Base-by-base conservation (phyloP, 192 early-diverging fungal genomes). In the Backusella westeae region DNA sequence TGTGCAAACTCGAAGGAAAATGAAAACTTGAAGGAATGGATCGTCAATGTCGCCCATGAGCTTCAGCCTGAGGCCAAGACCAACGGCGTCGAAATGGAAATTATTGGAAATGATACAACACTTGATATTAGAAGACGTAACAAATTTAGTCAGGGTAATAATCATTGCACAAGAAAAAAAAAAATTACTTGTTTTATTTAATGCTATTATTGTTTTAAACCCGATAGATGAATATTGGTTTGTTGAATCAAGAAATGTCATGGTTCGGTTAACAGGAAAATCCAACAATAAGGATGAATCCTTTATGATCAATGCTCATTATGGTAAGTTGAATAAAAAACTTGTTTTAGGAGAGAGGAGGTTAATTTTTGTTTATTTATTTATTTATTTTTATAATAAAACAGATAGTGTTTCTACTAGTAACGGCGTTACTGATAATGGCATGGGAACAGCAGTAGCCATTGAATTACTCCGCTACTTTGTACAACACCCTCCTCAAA, bases 371-470 rank as follows among this genome's bases (percentile, higher is more conserved):
- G 36, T 38, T 32, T 1, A 32, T 32, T 32, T 32, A 32, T 32
- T 32, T 32, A 26, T 69, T 29, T 52, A 21, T 38, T 49, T 74
- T 12, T 23, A 63, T 23, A 65, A 14, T 42, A 39, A 36, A 34
- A 63, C 74, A 88, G 92, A 92, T 41, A 87, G 89, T 26, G 92
- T 91, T 3, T 84, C 90, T 3, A 86, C 91, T 72, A 90, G 90
- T 76, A 83, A 92, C 68, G 92, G 92, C 69, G 91, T 90, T 26
- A 92, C 87, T 34, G 92, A 93, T 69, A 90, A 91, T 67, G 92
- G 92, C 9, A 88, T 92, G 21, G 91, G 90, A 29, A 87, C 90
- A 1, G 83, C 84, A 29, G 86, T 88, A 5, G 88, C 85, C n/a
- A 75, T 93, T 36, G 92, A 91, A 81, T 85, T 86, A 59, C 76